These are phyloP conservation scores for Euphorbia peplus DNA, from an alignment of 345 rosid genomes.

Conservation along the genomic window DNA sequence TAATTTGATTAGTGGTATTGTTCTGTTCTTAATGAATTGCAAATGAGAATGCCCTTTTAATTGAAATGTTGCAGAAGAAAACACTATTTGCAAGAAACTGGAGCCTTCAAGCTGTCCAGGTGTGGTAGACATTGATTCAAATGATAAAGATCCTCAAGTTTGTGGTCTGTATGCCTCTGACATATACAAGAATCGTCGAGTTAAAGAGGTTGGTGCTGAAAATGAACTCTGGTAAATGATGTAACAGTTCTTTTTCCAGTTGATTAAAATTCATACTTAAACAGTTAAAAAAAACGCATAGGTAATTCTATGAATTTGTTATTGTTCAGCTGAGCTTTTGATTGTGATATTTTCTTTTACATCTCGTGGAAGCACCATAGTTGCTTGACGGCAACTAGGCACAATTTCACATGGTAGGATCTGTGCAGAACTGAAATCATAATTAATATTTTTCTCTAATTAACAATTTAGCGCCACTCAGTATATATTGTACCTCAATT, in stretches of 20 bases:
- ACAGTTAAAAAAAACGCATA: background rate
- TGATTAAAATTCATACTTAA: slow-evolving; percentile 6
- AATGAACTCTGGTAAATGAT: slow-evolving; percentile 7
- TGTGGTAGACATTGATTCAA: slow-evolving; percentile 71
- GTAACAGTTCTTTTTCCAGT: slow-evolving; percentile 1
- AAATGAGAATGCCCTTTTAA: background rate
- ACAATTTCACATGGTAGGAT: background rate
- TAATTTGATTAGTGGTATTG: too few species aligned
- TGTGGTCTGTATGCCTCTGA: slow-evolving; percentile 79
- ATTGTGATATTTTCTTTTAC: background rate
- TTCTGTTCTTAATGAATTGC: slow-evolving; percentile 7
- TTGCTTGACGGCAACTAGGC: background rate
- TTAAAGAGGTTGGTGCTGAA: slow-evolving; percentile 62
- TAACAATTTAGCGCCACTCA: background rate
- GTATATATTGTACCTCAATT: background rate
- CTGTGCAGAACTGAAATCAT: background rate
- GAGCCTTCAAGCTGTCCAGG: slow-evolving; percentile 28
- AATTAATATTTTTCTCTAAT: slow-evolving; percentile 3
- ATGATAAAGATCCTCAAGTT: slow-evolving; percentile 56
- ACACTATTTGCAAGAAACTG: slow-evolving; percentile 29
- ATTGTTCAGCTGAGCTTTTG: background rate
- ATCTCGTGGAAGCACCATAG: background rate
- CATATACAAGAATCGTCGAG: slow-evolving; percentile 53
- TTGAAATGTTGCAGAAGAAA: slow-evolving; percentile 49
- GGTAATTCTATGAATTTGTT: slow-evolving; percentile 11